phyloP scores from a whole-genome alignment of 2,329 filamentous ascomycete species.

The Bertia moriformis region DNA sequence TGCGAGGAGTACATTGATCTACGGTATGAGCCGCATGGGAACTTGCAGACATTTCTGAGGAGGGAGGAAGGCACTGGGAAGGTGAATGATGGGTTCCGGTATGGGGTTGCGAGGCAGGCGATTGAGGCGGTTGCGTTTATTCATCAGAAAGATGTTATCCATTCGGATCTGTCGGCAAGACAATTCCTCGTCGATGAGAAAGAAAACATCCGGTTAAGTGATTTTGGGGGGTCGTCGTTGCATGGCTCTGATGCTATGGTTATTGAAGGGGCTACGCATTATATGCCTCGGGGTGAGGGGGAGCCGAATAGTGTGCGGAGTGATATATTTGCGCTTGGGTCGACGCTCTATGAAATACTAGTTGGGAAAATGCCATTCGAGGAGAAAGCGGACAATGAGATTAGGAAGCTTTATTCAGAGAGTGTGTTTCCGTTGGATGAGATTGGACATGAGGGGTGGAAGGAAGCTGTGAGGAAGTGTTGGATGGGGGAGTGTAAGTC shows the following conservation, averaged over 20 bases:
- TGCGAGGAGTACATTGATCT: not conserved
- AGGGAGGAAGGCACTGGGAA: too few relatives aligned
- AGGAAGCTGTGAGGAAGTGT: too few relatives aligned
- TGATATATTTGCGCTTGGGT: not conserved
- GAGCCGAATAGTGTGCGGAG: not conserved
- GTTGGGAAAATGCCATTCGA: too few relatives aligned
- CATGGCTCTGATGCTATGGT: not conserved
- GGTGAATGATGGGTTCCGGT: not conserved
- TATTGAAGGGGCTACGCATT: not conserved
- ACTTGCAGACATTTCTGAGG: not conserved
- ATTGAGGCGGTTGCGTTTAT: not conserved
- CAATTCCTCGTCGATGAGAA: not conserved
- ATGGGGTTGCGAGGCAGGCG: not conserved
- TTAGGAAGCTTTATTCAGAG: too few relatives aligned
- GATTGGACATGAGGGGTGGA: too few relatives aligned
- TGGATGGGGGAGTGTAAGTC: too few relatives aligned
- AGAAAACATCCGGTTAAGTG: not conserved
- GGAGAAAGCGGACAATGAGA: too few relatives aligned
- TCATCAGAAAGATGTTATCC: slow-evolving; percentile 1
- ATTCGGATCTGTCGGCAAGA: not conserved
- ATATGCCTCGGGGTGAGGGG: not conserved
- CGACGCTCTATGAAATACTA: too few relatives aligned
- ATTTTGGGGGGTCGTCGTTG: not conserved
- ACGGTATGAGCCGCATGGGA: not conserved
- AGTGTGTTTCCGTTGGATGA: too few relatives aligned